These are phyloP conservation scores for Aspergillus awamori DNA, from an alignment of 2,329 filamentous ascomycete species.

Conservation along the genomic window DNA sequence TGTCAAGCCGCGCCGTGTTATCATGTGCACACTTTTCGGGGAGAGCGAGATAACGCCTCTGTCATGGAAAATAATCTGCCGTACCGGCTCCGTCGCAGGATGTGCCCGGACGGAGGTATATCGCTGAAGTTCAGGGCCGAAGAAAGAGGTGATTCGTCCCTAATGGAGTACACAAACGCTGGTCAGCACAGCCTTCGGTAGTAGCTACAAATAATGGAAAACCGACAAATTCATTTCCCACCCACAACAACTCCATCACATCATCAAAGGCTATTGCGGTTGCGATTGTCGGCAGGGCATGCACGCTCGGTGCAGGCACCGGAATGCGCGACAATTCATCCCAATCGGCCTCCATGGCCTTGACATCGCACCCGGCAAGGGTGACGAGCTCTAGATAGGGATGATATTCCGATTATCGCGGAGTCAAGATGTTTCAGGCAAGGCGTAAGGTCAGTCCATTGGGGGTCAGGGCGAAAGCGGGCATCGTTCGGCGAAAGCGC, in stretches of 20 bases:
- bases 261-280: conserved; percentile 88
- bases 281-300: conserved; percentile 70
- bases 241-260: conserved; percentile 87
- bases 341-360: conserved; percentile 52
- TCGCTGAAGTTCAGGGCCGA: conserved; percentile 77
- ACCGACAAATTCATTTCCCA: conserved; percentile 84
- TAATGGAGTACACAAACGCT: conserved; percentile 42
- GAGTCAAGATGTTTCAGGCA: conserved; percentile 1
- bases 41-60: conserved; percentile 87
- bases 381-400: conserved; percentile 1
- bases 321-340: conserved; percentile 76
- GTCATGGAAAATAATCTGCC: conserved; percentile 88
- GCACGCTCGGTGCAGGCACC: conserved; percentile 74
- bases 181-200: conserved; percentile 2
- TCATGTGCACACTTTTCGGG: conserved; percentile 81
- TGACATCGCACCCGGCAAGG: conserved; percentile 22
- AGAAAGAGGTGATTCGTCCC: conserved; percentile 89
- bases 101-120: conserved; percentile 92
- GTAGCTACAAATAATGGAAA: conserved; percentile 1
- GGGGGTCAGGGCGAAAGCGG: conserved; percentile 34
- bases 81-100: conserved; percentile 70
- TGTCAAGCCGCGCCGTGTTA: conserved; percentile 76
- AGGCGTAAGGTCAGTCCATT: conserved; percentile 33
- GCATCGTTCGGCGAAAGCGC: conserved; percentile 40
- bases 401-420: conserved; percentile 1